A percentile compares a stretch with the other conserved stretches of the same genome.
Conservation (phyloP, 1,139 yeast genomes). For the Meyerozyma smithsonii region DNA sequence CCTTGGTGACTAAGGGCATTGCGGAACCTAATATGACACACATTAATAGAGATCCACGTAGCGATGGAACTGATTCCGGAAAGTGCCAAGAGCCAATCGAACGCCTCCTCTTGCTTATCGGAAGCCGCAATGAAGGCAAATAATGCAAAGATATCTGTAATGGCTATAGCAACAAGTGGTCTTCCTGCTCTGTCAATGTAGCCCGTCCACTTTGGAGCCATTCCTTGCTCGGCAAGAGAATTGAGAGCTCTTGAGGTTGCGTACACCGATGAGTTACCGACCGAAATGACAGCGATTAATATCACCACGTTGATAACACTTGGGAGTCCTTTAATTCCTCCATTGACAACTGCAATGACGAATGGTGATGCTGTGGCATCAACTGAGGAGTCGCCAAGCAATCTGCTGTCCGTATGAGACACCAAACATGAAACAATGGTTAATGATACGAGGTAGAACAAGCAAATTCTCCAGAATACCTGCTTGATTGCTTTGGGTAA, state of each 20-base stretch:
- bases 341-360: constrained; percentile 43
- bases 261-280: constrained; percentile 44
- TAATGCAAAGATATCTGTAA: constrained; percentile 33
- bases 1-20: constrained; percentile 11
- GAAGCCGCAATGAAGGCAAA: constrained; percentile 13
- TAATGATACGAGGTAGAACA: constrained; percentile 59
- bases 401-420: constrained; percentile 51
- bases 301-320: constrained; percentile 23
- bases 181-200: constrained; percentile 74
- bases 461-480: constrained; percentile 65
- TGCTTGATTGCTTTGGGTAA: constrained; percentile 69
- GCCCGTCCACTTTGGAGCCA: constrained; percentile 69
- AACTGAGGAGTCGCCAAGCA: constrained; percentile 45
- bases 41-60: constrained; percentile 13
- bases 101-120: constrained; percentile 10
- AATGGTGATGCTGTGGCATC: constrained; percentile 69
- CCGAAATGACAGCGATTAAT: constrained; percentile 21
- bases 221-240: constrained; percentile 76
- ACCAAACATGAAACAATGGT: constrained; percentile 63
- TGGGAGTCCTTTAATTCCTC: constrained; percentile 22
- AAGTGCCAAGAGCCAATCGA: constrained; percentile 14
- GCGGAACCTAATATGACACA: constrained; percentile 14
- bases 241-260: constrained; percentile 80
- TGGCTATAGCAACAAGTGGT: constrained; percentile 62
- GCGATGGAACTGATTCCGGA: constrained; percentile 12